These are phyloP conservation scores for Lolium perenne DNA, from an alignment of 176 grass and related monocot genomes.

Conservation along the genomic window DNA sequence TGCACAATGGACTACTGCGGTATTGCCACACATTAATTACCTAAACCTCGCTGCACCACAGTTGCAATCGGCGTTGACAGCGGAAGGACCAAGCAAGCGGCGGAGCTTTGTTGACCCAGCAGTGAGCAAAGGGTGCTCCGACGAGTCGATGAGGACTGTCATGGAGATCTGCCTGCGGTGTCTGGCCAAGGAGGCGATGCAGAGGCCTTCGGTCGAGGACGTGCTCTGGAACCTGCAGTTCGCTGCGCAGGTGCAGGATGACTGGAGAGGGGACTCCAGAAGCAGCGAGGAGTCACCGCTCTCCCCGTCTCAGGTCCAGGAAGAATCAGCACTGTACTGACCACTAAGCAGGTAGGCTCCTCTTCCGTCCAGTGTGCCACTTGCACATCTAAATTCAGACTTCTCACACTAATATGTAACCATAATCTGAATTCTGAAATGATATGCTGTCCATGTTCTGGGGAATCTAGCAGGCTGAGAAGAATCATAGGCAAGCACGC, in stretches of 20 bases:
- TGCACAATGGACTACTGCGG: neutral
- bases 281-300: slow-evolving; percentile 69
- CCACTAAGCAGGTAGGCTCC: neutral
- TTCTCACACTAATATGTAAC: neutral
- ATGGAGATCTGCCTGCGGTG: slow-evolving; percentile 88
- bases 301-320: slow-evolving; percentile 52
- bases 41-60: slow-evolving; percentile 16
- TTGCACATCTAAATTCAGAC: neutral
- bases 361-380: neutral
- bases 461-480: slow-evolving; percentile 2
- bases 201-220: slow-evolving; percentile 84
- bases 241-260: slow-evolving; percentile 86
- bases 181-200: slow-evolving; percentile 70
- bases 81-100: slow-evolving; percentile 50
- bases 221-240: slow-evolving; percentile 98
- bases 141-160: slow-evolving; percentile 75
- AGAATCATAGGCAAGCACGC: neutral
- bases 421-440: neutral
- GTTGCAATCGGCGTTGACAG: slow-evolving; percentile 66
- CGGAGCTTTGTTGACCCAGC: slow-evolving; percentile 54
- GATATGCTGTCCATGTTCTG: neutral
- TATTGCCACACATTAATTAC: neutral
- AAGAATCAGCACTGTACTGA: slow-evolving; percentile 5
- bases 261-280: slow-evolving; percentile 57
- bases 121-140: slow-evolving; percentile 54